Base-by-base conservation (phyloP, 768 basidiomycete species). In the Pisolithus marmoratus region DNA sequence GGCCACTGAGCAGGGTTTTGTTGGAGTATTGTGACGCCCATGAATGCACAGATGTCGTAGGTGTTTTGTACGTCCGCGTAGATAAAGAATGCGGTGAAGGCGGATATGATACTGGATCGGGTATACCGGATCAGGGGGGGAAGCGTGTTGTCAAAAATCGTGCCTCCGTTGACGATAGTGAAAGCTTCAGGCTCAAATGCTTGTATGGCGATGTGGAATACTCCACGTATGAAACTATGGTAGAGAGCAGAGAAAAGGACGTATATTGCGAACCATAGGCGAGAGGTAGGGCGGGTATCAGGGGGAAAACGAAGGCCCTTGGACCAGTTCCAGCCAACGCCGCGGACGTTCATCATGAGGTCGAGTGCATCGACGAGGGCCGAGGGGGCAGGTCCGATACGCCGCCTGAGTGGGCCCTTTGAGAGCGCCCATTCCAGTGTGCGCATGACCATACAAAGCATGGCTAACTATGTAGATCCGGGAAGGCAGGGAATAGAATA, bases 311-410 rank as follows among this genome's bases (percentile, higher is more conserved):
- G 48, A 9, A 61, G 14, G 23, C 58, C 54, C 26, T 64, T 56
- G 2, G 82, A 80, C 77, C 81, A 84, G 40, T 76, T 67, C 84
- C 84, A 86, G 14, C 80, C 82, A 43, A 71, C 60, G 7, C 84
- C 85, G 17, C 85, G 80, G 14, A 80, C 57, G 53, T 76, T 82
- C 57, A 66, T 69, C 23, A 54, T 55, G 19, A 87, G 71, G 49
- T 85, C 82, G 14, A 75, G 55, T 2, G 76, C 75, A 50, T 86
- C 75, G 40, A 51, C 38, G 31, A 53, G 17, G 40, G 38, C 38
- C 2, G 55, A 53, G 6, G 49, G 36, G 11, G 0, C 2, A 26
- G 34, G 38, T 22, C 47, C 34, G 19, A 46, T 12, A 9, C 20
- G 43, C 8, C 43, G 43, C 26, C 22, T 37, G 2, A 49, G 31